Percentiles rank a stretch among this genome's conserved stretches.
Evolutionary conservation across 2,329 filamentous ascomycete species (phyloP).

Genomic region (Seiridium cupressi): DNA sequence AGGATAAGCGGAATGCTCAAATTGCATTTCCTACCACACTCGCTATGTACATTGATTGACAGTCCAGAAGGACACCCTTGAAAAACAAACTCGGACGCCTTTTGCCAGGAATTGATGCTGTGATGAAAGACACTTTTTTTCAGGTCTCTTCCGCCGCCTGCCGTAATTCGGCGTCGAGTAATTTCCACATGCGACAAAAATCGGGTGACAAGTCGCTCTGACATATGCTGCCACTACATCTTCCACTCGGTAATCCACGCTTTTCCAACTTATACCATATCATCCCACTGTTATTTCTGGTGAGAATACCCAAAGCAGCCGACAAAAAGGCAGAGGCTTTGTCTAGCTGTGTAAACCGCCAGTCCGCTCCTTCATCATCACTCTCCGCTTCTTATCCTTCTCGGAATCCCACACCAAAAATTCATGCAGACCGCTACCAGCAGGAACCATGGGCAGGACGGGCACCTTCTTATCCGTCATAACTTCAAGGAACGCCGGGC

Average conservation of each 20-base stretch:
- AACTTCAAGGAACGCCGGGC: conserved; percentile 90
- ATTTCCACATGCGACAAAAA: no score
- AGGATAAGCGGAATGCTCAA: no score
- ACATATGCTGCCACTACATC: background rate
- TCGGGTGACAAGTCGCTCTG: background rate
- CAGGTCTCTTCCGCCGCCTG: no score
- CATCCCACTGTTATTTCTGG: background rate
- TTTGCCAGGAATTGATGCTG: background rate
- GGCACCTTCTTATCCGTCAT: conserved; percentile 89
- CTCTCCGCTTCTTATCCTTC: conserved; percentile 12
- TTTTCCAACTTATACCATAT: background rate
- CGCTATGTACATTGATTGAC: background rate
- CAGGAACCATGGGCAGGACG: conserved; percentile 96
- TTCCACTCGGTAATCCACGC: background rate
- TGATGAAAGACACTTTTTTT: background rate
- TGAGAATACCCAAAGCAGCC: background rate
- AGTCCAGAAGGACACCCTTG: background rate
- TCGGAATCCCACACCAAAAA: conserved; percentile 82
- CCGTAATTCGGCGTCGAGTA: no score
- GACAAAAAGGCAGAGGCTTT: background rate
- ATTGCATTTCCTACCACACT: background rate
- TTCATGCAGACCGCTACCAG: conserved; percentile 83
- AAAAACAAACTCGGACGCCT: background rate
- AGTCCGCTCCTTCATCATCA: conserved; percentile 45
- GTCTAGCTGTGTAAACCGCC: conserved; percentile 30